phyloP scores from a whole-genome alignment of 805 yeast genomes.

The Candida bentonensis region DNA sequence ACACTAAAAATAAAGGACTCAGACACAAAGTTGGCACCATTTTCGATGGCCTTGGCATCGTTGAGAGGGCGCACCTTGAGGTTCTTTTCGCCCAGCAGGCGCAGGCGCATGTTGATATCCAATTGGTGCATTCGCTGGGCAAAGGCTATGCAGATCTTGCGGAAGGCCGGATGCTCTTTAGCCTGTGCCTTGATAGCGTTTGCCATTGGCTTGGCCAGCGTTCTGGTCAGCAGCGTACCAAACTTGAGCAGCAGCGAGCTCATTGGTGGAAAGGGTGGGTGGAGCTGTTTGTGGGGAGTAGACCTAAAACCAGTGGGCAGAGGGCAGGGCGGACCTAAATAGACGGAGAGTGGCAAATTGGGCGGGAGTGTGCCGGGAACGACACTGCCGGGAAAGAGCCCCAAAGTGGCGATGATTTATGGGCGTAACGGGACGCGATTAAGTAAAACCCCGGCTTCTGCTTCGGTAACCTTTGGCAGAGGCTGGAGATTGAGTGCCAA shows the following conservation, averaged over 20 bases:
- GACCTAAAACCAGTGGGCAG: too few species aligned
- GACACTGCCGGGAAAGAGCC: too few species aligned
- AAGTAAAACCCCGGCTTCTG: too few species aligned
- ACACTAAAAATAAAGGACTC: constrained; percentile 67
- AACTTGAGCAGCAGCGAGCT: constrained; percentile 66
- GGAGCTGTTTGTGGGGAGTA: too few species aligned
- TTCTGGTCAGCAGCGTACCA: constrained; percentile 55
- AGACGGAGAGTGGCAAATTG: too few species aligned
- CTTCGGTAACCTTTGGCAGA: too few species aligned
- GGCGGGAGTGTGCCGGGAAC: too few species aligned
- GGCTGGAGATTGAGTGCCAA: too few species aligned
- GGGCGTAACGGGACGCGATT: too few species aligned
- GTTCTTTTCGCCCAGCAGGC: constrained; percentile 39
- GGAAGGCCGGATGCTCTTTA: constrained; percentile 52
- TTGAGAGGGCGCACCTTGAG: constrained; percentile 60
- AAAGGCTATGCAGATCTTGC: constrained; percentile 44
- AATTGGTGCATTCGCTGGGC: constrained; percentile 62
- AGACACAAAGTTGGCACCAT: constrained; percentile 66
- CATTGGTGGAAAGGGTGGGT: too few species aligned
- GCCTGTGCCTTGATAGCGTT: constrained; percentile 60
- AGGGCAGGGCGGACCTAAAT: too few species aligned
- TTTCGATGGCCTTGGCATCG: constrained; percentile 69
- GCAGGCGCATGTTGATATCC: constrained; percentile 48
- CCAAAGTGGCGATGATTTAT: too few species aligned
- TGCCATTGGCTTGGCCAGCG: constrained; percentile 70